Evolutionary conservation across 306 rosid genomes (phyloP).

Genomic region (Vachellia pachyceras): DNA sequence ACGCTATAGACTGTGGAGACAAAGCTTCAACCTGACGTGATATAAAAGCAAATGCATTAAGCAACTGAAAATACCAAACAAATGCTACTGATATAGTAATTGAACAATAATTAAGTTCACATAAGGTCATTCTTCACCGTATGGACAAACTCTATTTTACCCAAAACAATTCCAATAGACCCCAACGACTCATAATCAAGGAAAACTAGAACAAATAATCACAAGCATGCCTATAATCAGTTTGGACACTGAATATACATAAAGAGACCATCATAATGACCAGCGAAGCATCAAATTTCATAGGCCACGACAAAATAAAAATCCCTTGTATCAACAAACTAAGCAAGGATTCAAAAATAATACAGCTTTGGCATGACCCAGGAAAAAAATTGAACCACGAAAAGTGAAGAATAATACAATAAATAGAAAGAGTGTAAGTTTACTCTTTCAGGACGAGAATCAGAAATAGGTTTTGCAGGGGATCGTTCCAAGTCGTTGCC

Average conservation of each 20-base stretch:
- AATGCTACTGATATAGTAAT: neutral
- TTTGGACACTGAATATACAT: neutral
- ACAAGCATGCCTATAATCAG: neutral
- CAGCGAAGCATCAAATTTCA: neutral
- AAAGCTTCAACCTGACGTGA: constrained; percentile 50
- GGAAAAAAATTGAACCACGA: constrained; percentile 15
- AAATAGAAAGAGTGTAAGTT: constrained; percentile 9
- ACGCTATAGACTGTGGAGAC: constrained; percentile 44
- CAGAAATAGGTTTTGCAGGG: constrained; percentile 37
- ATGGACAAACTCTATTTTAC: neutral
- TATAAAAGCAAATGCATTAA: constrained; percentile 3
- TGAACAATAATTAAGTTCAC: neutral
- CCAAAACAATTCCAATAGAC: constrained; percentile 1
- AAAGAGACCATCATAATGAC: neutral
- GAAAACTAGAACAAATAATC: neutral
- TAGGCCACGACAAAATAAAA: neutral
- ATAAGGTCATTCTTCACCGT: neutral
- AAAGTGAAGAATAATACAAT: neutral
- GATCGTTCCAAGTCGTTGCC: constrained; percentile 17
- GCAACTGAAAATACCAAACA: constrained; percentile 10
- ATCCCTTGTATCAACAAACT: neutral
- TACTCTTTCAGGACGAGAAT: constrained; percentile 49
- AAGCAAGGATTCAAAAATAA: constrained; percentile 14
- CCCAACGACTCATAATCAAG: neutral
- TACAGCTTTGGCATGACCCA: neutral